Percentiles rank a stretch among this genome's conserved stretches.
Conservation (phyloP, 441 rosid species). For the Dalechampia spathulata region DNA sequence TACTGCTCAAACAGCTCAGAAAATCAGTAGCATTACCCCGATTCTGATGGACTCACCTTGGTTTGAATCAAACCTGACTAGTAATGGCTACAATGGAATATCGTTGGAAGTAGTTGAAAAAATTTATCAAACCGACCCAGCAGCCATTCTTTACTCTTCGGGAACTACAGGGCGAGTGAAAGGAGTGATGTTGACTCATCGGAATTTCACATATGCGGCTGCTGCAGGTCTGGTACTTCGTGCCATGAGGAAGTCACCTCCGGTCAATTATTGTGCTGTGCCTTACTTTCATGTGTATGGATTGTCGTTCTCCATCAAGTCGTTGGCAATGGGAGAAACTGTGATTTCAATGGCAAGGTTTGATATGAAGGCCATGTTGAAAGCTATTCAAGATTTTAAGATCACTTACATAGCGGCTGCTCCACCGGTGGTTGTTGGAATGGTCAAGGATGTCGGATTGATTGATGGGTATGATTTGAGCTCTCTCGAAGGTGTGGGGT, state of each 20-base stretch:
- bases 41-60: conserved; percentile 31
- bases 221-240: conserved; percentile 23
- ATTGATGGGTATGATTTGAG: conserved; percentile 33
- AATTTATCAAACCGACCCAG: conserved; percentile 40
- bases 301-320: conserved; percentile 21
- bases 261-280: conserved; percentile 32
- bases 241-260: conserved; percentile 20
- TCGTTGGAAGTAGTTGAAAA: neutral
- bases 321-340: conserved; percentile 37
- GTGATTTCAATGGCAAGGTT: conserved; percentile 27
- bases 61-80: conserved; percentile 23
- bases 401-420: conserved; percentile 45
- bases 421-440: conserved; percentile 38
- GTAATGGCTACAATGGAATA: neutral
- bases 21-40: conserved; percentile 23
- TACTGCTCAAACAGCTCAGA: conserved; percentile 24
- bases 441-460: conserved; percentile 23
- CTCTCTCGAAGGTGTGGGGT: conserved; percentile 38
- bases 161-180: conserved; percentile 58
- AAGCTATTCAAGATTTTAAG: conserved; percentile 24
- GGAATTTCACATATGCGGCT: conserved; percentile 26
- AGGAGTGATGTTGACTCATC: conserved; percentile 50
- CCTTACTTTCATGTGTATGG: conserved; percentile 52
- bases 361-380: conserved; percentile 24
- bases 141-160: conserved; percentile 57